phyloP scores from a whole-genome alignment of 2,329 filamentous ascomycete genomes.

The Aspergillus terreus region DNA sequence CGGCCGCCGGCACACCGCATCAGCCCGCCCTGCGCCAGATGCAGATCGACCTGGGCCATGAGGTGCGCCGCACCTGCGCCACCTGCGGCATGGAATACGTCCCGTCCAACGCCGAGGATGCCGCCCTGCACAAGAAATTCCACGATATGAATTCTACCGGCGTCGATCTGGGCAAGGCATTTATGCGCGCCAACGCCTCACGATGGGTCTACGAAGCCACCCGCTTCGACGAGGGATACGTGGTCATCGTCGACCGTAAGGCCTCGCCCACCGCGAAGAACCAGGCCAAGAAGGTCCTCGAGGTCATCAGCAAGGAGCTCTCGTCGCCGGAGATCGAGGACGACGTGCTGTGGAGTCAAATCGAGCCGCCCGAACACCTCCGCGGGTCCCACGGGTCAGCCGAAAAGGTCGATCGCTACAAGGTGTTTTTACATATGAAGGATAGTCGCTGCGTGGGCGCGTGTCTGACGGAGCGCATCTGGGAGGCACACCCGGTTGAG shows the following conservation, averaged over 20 bases:
- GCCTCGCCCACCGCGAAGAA: conserved; percentile 50
- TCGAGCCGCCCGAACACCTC: conserved; percentile 37
- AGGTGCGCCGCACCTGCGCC: conserved; percentile 55
- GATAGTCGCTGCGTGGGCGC: conserved; percentile 60
- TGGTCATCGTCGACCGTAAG: conserved; percentile 57
- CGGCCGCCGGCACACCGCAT: conserved; percentile 8
- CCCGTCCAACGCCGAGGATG: conserved; percentile 58
- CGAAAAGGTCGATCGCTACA: conserved; percentile 50
- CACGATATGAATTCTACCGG: conserved; percentile 60
- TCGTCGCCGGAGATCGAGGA: conserved; percentile 59
- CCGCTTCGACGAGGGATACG: conserved; percentile 48
- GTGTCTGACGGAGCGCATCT: conserved; percentile 60
- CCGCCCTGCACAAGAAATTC: conserved; percentile 60
- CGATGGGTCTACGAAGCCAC: conserved; percentile 51
- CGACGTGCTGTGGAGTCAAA: conserved; percentile 54
- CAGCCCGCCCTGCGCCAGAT: conserved; percentile 43
- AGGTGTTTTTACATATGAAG: conserved; percentile 59
- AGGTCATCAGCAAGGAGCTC: conserved; percentile 61
- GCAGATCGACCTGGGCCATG: conserved; percentile 57
- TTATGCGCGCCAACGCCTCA: conserved; percentile 50
- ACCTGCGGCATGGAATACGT: conserved; percentile 65
- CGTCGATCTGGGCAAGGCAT: conserved; percentile 57
- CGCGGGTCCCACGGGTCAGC: conserved; percentile 25
- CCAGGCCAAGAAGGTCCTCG: conserved; percentile 54
- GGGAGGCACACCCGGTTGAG: conserved; percentile 52